These are phyloP conservation scores for Porcisia hertigi DNA, from an alignment of 208 protist genomes.

Conservation along the genomic window DNA sequence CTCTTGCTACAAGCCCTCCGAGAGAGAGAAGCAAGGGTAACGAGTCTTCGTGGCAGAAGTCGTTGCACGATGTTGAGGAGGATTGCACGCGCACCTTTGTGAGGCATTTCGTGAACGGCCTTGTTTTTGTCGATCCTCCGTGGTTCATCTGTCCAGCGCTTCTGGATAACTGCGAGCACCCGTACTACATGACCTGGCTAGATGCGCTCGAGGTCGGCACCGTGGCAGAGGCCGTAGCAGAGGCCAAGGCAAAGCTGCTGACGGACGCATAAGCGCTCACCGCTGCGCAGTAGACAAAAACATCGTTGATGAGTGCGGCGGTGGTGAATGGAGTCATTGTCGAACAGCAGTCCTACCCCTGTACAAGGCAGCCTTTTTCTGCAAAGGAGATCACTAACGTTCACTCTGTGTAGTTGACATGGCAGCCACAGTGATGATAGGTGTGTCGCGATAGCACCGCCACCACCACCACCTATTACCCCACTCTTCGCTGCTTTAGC, in stretches of 20 bases:
- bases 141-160: constrained; percentile 62
- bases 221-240: constrained; percentile 47
- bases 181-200: constrained; percentile 65
- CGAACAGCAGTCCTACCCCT: background rate
- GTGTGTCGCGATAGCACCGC: background rate
- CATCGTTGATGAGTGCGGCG: background rate
- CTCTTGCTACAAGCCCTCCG: background rate
- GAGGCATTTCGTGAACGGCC: constrained; percentile 27
- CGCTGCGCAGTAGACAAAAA: background rate
- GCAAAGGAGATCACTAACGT: background rate
- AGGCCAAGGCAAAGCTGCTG: constrained; percentile 21
- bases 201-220: constrained; percentile 45
- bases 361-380: background rate
- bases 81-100: constrained; percentile 18
- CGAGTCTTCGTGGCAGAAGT: background rate
- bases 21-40: too few species aligned
- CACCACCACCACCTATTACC: background rate
- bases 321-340: too few species aligned
- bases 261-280: background rate
- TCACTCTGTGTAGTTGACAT: too few species aligned
- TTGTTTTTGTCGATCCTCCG: constrained; percentile 70
- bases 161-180: constrained; percentile 77
- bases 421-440: too few species aligned
- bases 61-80: constrained; percentile 1
- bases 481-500: background rate